Percentiles rank a stretch among this genome's conserved stretches.
Conservation (phyloP, 768 basidiomycete species). For the Lentinula raphanica region DNA sequence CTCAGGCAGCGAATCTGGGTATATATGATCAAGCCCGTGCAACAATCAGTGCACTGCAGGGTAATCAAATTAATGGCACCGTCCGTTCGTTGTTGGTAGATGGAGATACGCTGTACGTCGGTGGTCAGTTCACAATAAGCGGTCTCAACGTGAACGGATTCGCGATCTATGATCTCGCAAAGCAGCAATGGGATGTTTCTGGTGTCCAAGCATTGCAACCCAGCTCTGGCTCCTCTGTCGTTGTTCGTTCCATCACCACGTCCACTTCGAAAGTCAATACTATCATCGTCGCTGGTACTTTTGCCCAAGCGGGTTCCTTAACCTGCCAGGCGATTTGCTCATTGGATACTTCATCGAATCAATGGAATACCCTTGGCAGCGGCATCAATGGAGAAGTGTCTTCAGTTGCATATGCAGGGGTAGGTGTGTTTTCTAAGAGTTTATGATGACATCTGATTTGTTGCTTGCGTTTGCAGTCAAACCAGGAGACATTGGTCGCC, state of each 20-base stretch:
- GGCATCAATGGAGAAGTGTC: conserved; percentile 82
- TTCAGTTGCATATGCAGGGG: conserved; percentile 76
- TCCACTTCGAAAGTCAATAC: conserved; percentile 54
- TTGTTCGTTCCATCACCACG: conserved; percentile 67
- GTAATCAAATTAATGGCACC: conserved; percentile 64
- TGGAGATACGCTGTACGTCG: conserved; percentile 68
- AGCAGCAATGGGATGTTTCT: conserved; percentile 55
- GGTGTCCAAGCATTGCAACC: conserved; percentile 59
- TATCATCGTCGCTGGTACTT: conserved; percentile 85
- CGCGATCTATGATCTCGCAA: conserved; percentile 72
- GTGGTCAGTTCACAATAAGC: conserved; percentile 72
- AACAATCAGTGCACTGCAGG: conserved; percentile 48
- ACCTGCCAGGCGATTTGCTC: conserved; percentile 75
- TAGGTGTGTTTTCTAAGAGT: conserved; percentile 32
- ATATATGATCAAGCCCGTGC: conserved; percentile 60
- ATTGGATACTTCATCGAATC: conserved; percentile 59
- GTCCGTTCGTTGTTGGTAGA: conserved; percentile 75
- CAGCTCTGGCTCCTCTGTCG: conserved; percentile 44
- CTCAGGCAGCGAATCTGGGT: conserved; percentile 51
- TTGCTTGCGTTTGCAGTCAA: conserved; percentile 36
- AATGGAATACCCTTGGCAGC: conserved; percentile 76
- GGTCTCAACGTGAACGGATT: conserved; percentile 62
- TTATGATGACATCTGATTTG: conserved; percentile 9
- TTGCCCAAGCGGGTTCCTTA: conserved; percentile 70
- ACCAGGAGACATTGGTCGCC: conserved; percentile 68